phyloP scores from a whole-genome alignment of 2,329 filamentous ascomycete species.

The Amauroascus niger region DNA sequence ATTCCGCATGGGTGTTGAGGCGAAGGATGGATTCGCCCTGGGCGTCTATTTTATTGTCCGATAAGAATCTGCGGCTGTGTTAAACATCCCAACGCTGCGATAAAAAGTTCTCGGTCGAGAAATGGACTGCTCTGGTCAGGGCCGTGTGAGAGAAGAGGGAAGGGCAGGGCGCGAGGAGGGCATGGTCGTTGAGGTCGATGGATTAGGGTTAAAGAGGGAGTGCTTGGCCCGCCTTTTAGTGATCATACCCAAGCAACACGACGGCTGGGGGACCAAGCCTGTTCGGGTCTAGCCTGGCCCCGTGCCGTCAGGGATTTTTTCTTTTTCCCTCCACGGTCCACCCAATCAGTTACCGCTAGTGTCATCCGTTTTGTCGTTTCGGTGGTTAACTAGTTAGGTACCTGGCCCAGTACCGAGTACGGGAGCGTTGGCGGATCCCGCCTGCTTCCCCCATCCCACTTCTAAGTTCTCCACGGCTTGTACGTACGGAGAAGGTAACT shows the following conservation, averaged over 20 bases:
- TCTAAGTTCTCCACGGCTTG: no score
- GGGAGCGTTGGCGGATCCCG: not conserved
- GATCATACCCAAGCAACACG: constrained; percentile 5
- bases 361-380: no score
- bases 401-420: not conserved
- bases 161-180: no score
- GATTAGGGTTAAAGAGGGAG: not conserved
- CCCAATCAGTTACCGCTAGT: no score
- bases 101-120: not conserved
- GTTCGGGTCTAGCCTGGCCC: not conserved
- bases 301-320: no score
- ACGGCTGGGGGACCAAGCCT: not conserved
- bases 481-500: no score
- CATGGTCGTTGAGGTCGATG: not conserved
- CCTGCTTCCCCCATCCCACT: not conserved
- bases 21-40: no score
- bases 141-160: no score
- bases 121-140: not conserved
- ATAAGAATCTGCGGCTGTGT: not conserved
- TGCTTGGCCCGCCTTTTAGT: constrained; percentile 3
- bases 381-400: not conserved
- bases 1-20: not conserved
- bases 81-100: not conserved
- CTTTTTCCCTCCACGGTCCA: no score
- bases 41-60: not conserved